Evolutionary conservation across 495 filamentous ascomycete genomes (phyloP).

Genomic region (Neurospora hispaniola): DNA sequence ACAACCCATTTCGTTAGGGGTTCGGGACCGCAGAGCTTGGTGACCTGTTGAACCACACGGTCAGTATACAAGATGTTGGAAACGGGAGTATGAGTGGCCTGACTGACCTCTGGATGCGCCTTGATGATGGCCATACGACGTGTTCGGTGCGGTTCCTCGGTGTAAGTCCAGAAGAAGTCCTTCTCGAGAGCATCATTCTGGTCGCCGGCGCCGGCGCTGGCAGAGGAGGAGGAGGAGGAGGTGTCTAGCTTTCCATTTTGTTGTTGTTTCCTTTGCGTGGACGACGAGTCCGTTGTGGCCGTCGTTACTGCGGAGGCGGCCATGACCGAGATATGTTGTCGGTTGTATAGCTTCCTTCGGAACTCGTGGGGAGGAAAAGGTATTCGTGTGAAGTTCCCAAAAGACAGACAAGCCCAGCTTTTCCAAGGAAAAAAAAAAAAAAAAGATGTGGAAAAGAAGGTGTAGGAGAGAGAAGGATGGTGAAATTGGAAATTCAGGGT

Average conservation of each 20-base stretch:
- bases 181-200: slow-evolving; percentile 27
- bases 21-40: slow-evolving; percentile 94
- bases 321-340: neutral
- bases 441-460: neutral
- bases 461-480: neutral
- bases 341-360: neutral
- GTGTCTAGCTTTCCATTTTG: neutral
- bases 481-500: neutral
- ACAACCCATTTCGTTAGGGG: slow-evolving; percentile 93
- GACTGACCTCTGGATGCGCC: slow-evolving; percentile 80
- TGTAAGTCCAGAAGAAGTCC: slow-evolving; percentile 86
- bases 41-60: slow-evolving; percentile 48
- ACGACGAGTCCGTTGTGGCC: neutral
- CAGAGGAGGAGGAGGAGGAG: neutral
- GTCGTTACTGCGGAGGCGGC: neutral
- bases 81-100: slow-evolving; percentile 2
- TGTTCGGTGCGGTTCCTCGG: slow-evolving; percentile 93
- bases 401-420: neutral
- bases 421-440: neutral
- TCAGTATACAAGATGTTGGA: neutral
- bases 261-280: slow-evolving; percentile 1
- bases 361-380: neutral
- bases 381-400: neutral
- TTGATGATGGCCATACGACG: slow-evolving; percentile 91
- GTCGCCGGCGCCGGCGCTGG: neutral